phyloP scores from a whole-genome alignment of 2,329 filamentous ascomycete species.

The Neonectria neomacrospora region DNA sequence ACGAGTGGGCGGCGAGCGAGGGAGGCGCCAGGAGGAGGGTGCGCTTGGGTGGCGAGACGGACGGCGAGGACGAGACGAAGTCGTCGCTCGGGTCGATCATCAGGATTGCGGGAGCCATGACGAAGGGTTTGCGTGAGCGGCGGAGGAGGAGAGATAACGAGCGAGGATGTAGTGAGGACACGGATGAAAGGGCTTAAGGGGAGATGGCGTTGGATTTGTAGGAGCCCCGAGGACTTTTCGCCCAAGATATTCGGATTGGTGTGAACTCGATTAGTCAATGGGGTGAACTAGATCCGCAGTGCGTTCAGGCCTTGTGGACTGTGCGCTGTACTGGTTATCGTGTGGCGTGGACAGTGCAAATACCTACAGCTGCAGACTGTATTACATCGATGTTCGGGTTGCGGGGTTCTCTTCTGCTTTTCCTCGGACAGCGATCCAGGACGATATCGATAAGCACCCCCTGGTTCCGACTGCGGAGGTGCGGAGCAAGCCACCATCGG shows the following conservation, averaged over 20 bases:
- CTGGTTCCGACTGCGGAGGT: conserved; percentile 46
- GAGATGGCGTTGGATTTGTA: conserved; percentile 35
- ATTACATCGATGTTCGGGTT: conserved; percentile 40
- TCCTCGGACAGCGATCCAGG: conserved; percentile 35
- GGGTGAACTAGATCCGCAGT: conserved; percentile 28
- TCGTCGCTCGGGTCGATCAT: conserved; percentile 67
- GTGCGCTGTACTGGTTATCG: conserved; percentile 15
- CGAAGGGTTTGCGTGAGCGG: conserved; percentile 24
- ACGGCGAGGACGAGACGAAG: conserved; percentile 52
- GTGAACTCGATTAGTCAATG: conserved; percentile 45
- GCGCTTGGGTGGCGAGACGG: conserved; percentile 54
- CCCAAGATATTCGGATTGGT: conserved; percentile 31
- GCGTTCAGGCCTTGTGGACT: conserved; percentile 27
- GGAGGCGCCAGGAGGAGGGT: conserved; percentile 91
- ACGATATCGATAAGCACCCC: conserved; percentile 37
- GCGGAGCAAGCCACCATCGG: conserved; percentile 38
- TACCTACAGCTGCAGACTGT: conserved; percentile 25
- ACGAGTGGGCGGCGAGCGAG: conserved; percentile 86
- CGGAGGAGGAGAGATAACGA: conserved; percentile 3
- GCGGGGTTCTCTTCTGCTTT: conserved; percentile 45
- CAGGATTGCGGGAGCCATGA: conserved; percentile 64
- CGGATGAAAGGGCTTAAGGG: conserved; percentile 18
- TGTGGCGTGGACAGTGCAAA: conserved; percentile 30
- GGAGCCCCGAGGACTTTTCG: conserved; percentile 39
- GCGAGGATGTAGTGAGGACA: background rate